Base-by-base conservation (phyloP, 106 monocot species). In the Dendrobium huoshanense region DNA sequence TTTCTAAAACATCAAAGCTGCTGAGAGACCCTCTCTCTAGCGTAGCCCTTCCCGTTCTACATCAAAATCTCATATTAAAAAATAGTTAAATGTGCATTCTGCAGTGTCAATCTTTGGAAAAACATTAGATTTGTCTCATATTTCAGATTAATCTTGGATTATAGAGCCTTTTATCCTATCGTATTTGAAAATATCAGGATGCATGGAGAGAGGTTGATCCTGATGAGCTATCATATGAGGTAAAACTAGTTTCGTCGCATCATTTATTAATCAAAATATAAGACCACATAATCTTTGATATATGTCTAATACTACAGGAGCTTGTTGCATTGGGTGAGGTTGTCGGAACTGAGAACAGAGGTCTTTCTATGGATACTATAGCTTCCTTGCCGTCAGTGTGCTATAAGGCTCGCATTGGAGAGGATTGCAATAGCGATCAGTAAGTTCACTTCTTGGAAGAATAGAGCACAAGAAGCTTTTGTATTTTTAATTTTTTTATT, bases 141-240 rank as follows among this genome's bases (percentile, higher is more conserved):
- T 61, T 61, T 61, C 22, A n/a, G n/a, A 61, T 61, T 61, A n/a
- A n/a, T 61, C 16, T 37, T 37, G 7, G 70, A 70, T 70, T 70
- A 1, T 70, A 70, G 33, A 31, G 10, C 15, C 13, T 70, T 33
- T 67, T 41, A 11, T n/a, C 44, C 5, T 78, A 2, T 72, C 51
- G 51, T 51, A 51, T 77, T 41, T 72, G 7, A 72, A 20, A 37
- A 70, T 81, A 55, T 27, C 56, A 94, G 97, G 94, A 89, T 84
- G 85, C 89, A 42, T 97, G 97, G 97, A 82, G 87, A 83, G 94
- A 97, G 79, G 90, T 92, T 83, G 97, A 97, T 89, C 94, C 94
- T 55, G 97, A 97, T 80, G 94, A 97, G 78, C 86, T 91, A 51
- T 94, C 97, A 29, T 97, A 97, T 81, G 97, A 97, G 94, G 94